Evolutionary conservation across 805 yeast species (phyloP), one percentile per base, ranked within the genome.

Genomic region (Torulaspora gathmanii): DNA sequence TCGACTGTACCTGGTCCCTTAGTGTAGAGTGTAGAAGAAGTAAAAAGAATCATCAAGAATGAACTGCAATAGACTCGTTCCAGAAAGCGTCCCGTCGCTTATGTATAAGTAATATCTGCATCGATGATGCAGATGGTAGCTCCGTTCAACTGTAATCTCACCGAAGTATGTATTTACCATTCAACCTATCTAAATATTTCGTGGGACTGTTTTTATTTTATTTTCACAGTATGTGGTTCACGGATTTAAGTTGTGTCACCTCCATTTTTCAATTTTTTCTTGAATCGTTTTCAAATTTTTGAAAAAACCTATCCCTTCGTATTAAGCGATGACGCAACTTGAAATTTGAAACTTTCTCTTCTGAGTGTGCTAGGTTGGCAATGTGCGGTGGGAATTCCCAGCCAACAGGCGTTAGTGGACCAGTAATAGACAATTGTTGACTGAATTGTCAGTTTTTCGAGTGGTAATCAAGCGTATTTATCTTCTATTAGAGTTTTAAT

Each of bases 11-110:
- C 15, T 10, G 23, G 16, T 15, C 42, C 31, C 23, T 16, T 39
- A 31, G 42, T 39, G 41, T 38, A 40, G 44, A 40, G 44, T 41
- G 36, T 41, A 34, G 38, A 34, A 30, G 35, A 31, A 23, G 28
- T 41, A 41, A 33, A 34, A 29, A 31, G 30, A 22, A 31, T 31
- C 34, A 16, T 10, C 34, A 31, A 30, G 33, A 30, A 31, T 31
- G 34, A 31, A 31, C 34, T 31, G 17, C 17, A 31, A 31, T 17
- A 31, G 19, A 27, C 25, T 22, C 25, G 25, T 22, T 22, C 25
- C 9, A 22, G n/a, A 22, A 10, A 22, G 25, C 25, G 25, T 20
- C 10, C 25, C 25, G 25, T 22, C 25, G 25, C 25, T 22, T 4
- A 22, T 22, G 25, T 22, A 22, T 22, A 5, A 22, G 8, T 7